Percentiles rank a stretch among this genome's conserved stretches.
Evolutionary conservation across 129 eudicot species (phyloP).

Genomic region (Chrysanthemum makinoi): DNA sequence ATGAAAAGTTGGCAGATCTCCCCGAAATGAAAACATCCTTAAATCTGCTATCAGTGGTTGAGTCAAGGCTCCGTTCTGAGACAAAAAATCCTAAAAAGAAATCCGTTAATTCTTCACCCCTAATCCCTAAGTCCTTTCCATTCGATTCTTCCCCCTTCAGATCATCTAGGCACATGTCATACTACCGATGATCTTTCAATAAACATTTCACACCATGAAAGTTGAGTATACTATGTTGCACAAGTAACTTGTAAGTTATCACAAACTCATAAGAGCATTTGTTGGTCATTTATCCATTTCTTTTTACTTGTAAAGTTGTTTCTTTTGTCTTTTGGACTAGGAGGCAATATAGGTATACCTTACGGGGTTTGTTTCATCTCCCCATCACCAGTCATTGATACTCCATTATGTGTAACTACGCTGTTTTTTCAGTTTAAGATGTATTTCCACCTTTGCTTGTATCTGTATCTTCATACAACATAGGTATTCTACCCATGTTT

Average conservation of each 20-base stretch:
- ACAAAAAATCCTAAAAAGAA: conserved; percentile 82
- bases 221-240: background rate
- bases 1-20: conserved; percentile 69
- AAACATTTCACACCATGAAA: background rate
- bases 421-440: conserved; percentile 4
- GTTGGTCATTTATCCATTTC: conserved; percentile 11
- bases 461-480: background rate
- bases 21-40: conserved; percentile 52
- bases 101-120: conserved; percentile 36
- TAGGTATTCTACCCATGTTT: background rate
- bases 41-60: conserved; percentile 87
- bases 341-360: conserved; percentile 29
- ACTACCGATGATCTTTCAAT: conserved; percentile 45
- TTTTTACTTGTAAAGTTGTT: conserved; percentile 32
- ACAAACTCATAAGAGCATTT: conserved; percentile 17
- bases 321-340: conserved; percentile 31
- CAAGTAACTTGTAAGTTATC: conserved; percentile 9
- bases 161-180: conserved; percentile 95
- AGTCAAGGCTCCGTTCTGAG: conserved; percentile 88
- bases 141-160: conserved; percentile 79
- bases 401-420: conserved; percentile 17
- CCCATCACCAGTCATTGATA: conserved; percentile 18
- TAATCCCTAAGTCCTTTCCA: conserved; percentile 51
- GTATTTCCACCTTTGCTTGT: background rate
- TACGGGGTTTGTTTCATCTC: conserved; percentile 3